Base-by-base conservation (phyloP, 176 grass and related monocot genomes). In the Poa annua region DNA sequence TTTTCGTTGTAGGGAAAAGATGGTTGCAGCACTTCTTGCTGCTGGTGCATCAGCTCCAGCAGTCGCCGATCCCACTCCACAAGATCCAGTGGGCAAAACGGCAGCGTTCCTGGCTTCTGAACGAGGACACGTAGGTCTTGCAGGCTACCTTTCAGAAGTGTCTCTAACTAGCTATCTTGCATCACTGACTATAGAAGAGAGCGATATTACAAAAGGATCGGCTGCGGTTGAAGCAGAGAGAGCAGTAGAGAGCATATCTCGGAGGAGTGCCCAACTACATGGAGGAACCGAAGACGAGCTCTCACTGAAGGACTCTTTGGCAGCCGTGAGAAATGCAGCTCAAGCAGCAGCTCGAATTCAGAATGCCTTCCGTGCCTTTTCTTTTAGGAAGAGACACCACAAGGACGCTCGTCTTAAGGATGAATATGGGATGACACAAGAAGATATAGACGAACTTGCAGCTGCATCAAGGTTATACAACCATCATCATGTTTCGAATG, bases 271-370 rank as follows among this genome's bases (percentile, higher is more conserved):
- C 11, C 83, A 90, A 73, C 81, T 80, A 36, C 69, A 66, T 71
- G 87, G 91, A 65, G 78, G 83, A 55, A 90, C 85, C 29, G 97
- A 99, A 86, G 93, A 99, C 62, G 97, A 99, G 33, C 88, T 92
- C 84, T 91, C 97, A 38, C 67, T 99, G 59, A 96, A 93, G 79
- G 93, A 99, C 65, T 99, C 93, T 85, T 83, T 99, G 75, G 93
- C 93, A 76, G 97, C 97, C n/a, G 97, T 99, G 20, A 99, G 97
- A 88, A 99, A 99, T 73, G 77, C 79, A 57, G 77, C 97, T 65
- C 93, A 96, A 86, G 97, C 97, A 64, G 97, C 97, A 2, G 97
- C 97, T 34, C 93, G 91, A 53, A 99, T 99, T 84, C 93, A 99
- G 80, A 92, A 89, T 87, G 97, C 97, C 52, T 99, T 99, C 71